phyloP scores from a whole-genome alignment of 1,139 yeast genomes.

The Debaryomyces udenii region DNA sequence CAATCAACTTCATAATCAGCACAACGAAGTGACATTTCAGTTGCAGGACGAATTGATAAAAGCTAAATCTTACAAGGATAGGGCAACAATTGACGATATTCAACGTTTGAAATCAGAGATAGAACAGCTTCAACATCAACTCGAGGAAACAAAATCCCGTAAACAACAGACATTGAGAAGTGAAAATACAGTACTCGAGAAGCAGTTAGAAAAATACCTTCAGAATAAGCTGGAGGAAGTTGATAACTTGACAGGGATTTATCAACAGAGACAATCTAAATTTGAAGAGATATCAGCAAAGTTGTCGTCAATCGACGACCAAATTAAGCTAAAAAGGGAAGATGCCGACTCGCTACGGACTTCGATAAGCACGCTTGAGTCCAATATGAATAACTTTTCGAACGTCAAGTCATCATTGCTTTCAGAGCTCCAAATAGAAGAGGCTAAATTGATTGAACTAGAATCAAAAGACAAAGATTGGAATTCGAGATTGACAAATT shows the following conservation, averaged over 20 bases:
- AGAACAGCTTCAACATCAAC: conserved; percentile 15
- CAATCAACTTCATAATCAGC: conserved; percentile 30
- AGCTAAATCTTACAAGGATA: conserved; percentile 32
- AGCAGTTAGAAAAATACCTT: conserved; percentile 21
- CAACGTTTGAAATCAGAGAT: conserved; percentile 18
- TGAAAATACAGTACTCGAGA: conserved; percentile 24
- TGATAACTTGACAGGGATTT: conserved; percentile 17
- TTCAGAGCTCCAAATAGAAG: conserved; percentile 14
- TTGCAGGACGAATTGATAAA: conserved; percentile 33
- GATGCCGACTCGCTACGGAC: conserved; percentile 7
- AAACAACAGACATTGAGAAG: conserved; percentile 18
- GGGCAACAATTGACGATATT: conserved; percentile 22
- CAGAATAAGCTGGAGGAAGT: conserved; percentile 20
- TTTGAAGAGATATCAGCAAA: conserved; percentile 12
- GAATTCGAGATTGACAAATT: conserved; percentile 14
- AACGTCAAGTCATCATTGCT: conserved; percentile 15
- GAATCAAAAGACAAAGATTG: conserved; percentile 14
- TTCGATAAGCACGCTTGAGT: conserved; percentile 12
- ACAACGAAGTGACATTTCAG: conserved; percentile 35
- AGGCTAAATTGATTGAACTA: conserved; percentile 12
- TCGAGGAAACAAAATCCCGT: conserved; percentile 16
- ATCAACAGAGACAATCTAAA: conserved; percentile 15
- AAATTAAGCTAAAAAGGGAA: conserved; percentile 12
- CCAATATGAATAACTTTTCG: conserved; percentile 19
- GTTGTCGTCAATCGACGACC: conserved; percentile 9